phyloP scores from a whole-genome alignment of 2,329 filamentous ascomycete species.

The Chrysoporthe austroafricana region DNA sequence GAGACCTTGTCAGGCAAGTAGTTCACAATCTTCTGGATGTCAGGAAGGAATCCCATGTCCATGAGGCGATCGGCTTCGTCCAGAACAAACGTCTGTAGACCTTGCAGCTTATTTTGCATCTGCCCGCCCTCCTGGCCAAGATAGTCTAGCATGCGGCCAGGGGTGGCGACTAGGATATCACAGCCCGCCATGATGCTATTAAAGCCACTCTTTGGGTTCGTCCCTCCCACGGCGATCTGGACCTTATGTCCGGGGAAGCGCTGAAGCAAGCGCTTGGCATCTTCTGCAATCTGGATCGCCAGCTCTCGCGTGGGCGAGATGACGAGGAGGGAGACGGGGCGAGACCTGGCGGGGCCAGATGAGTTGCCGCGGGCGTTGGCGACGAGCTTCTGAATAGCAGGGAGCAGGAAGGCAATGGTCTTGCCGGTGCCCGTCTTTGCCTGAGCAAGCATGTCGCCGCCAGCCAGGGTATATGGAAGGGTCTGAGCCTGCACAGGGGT shows the following conservation, averaged over 20 bases:
- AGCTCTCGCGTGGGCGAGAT: slow-evolving; percentile 74
- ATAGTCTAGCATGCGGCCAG: slow-evolving; percentile 78
- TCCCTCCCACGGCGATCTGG: slow-evolving; percentile 78
- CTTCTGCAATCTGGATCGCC: slow-evolving; percentile 70
- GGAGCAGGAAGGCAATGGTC: slow-evolving; percentile 81
- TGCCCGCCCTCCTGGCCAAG: slow-evolving; percentile 73
- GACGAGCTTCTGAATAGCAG: slow-evolving; percentile 79
- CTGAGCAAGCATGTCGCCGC: slow-evolving; percentile 68
- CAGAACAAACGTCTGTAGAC: slow-evolving; percentile 77
- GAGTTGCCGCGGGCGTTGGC: slow-evolving; percentile 37
- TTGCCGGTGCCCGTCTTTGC: slow-evolving; percentile 89
- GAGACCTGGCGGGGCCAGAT: slow-evolving; percentile 30
- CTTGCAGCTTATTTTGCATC: slow-evolving; percentile 66
- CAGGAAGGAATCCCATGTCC: slow-evolving; percentile 86
- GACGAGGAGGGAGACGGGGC: slow-evolving; percentile 62
- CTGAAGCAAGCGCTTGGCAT: slow-evolving; percentile 72
- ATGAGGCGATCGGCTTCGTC: slow-evolving; percentile 93
- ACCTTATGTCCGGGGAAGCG: slow-evolving; percentile 75
- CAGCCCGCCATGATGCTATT: slow-evolving; percentile 71
- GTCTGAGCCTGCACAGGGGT: slow-evolving; percentile 60
- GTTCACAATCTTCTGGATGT: slow-evolving; percentile 75
- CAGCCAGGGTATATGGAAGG: slow-evolving; percentile 51
- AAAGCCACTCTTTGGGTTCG: slow-evolving; percentile 75
- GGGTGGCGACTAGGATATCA: slow-evolving; percentile 80
- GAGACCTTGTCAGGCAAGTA: slow-evolving; percentile 66